Evolutionary conservation across 495 filamentous ascomycete genomes (phyloP).

Genomic region (Penicillium turbatum): DNA sequence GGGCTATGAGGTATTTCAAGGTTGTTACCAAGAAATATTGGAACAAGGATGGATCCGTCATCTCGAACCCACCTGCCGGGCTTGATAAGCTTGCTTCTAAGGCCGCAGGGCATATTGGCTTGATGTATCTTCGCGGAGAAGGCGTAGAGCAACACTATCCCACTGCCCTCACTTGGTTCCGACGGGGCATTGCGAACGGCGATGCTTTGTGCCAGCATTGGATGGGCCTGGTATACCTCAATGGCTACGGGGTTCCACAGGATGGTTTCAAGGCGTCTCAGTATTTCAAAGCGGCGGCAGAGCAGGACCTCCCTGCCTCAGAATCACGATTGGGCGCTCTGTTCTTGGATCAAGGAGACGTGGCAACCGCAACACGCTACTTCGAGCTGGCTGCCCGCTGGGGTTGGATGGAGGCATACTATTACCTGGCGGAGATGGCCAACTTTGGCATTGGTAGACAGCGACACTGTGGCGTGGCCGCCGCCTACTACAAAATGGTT

Average conservation of each 20-base stretch:
- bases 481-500: conserved; percentile 91
- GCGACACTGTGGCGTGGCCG: conserved; percentile 72
- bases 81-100: conserved; percentile 83
- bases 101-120: conserved; percentile 84
- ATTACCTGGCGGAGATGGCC: conserved; percentile 89
- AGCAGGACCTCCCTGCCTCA: conserved; percentile 77
- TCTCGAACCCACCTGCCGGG: conserved; percentile 45
- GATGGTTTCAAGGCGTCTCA: conserved; percentile 71
- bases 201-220: conserved; percentile 85
- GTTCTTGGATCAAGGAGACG: conserved; percentile 84
- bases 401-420: conserved; percentile 87
- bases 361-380: conserved; percentile 71
- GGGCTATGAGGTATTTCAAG: conserved; percentile 79
- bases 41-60: conserved; percentile 66
- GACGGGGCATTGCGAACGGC: conserved; percentile 69
- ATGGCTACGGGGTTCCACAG: conserved; percentile 74
- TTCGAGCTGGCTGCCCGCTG: conserved; percentile 91
- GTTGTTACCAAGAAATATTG: conserved; percentile 82
- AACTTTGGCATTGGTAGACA: conserved; percentile 77
- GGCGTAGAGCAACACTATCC: conserved; percentile 76
- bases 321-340: conserved; percentile 80
- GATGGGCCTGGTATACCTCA: conserved; percentile 78
- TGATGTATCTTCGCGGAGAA: conserved; percentile 92
- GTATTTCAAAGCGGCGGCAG: conserved; percentile 77
- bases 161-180: conserved; percentile 80